Conservation (phyloP, 2,329 filamentous ascomycete genomes). For the Aspergillus persii region DNA sequence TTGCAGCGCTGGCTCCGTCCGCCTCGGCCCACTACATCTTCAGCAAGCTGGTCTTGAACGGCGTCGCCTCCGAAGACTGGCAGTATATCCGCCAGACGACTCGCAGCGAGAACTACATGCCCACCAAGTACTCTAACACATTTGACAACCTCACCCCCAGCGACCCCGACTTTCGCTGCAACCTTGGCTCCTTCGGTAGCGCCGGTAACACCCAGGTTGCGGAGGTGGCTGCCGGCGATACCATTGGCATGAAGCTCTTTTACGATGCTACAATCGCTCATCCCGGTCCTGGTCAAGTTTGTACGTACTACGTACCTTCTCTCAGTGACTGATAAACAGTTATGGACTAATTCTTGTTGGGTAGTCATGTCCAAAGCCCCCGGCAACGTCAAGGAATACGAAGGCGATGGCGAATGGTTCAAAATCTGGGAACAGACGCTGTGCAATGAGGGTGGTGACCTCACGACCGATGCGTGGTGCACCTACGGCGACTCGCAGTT, state of each 20-base stretch:
- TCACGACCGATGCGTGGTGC: constrained; percentile 17
- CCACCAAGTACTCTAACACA: constrained; percentile 14
- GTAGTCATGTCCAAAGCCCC: constrained; percentile 18
- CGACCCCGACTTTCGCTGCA: constrained; percentile 19
- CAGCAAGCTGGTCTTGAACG: constrained; percentile 16
- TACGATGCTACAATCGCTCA: constrained; percentile 14
- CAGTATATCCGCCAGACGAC: constrained; percentile 19
- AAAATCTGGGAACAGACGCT: constrained; percentile 22
- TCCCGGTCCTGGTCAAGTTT: constrained; percentile 19
- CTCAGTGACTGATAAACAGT: no score
- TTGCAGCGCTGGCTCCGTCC: constrained; percentile 9
- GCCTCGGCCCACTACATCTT: constrained; percentile 18
- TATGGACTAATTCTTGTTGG: no score
- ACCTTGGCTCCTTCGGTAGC: constrained; percentile 16
- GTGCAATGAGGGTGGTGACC: constrained; percentile 13
- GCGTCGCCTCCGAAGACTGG: constrained; percentile 10
- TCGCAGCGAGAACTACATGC: constrained; percentile 14
- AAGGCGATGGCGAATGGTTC: constrained; percentile 25
- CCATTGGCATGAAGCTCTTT: constrained; percentile 16
- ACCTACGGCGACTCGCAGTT: constrained; percentile 9
- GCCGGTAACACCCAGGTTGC: constrained; percentile 19
- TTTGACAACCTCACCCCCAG: constrained; percentile 17
- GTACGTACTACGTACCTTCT: constrained; percentile 2
- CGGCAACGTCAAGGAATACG: constrained; percentile 17
- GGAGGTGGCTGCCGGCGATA: constrained; percentile 15